These are phyloP conservation scores for Diaporthe citriasiana DNA, from an alignment of 2,329 filamentous ascomycete species.

Conservation along the genomic window DNA sequence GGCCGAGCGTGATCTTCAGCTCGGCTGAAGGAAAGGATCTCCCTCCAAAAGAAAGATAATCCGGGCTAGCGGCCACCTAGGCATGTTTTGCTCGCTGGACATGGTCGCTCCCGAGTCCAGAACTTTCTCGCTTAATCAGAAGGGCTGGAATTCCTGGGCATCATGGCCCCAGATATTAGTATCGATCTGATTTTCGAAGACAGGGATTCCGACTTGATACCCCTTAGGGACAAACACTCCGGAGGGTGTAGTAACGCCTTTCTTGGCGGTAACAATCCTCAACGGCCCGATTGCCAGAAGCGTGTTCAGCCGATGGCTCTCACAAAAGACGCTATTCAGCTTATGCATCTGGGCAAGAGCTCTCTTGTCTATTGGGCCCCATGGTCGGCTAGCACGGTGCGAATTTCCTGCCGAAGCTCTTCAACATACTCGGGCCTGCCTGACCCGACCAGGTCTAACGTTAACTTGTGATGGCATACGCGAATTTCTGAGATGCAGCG, in stretches of 20 bases:
- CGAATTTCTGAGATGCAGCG: constrained; percentile 55
- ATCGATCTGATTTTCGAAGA: constrained; percentile 52
- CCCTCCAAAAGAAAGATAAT: constrained; percentile 53
- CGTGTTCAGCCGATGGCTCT: constrained; percentile 56
- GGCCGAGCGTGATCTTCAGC: constrained; percentile 50
- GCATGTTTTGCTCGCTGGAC: constrained; percentile 30
- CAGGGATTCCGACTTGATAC: constrained; percentile 54
- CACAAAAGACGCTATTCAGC: constrained; percentile 57
- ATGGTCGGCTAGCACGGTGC: constrained; percentile 42
- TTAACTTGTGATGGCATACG: constrained; percentile 53
- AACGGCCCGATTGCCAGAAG: constrained; percentile 54
- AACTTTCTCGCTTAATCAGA: constrained; percentile 50
- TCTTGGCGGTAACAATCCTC: constrained; percentile 52
- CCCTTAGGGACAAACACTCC: constrained; percentile 52
- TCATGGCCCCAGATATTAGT: constrained; percentile 49
- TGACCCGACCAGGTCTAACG: constrained; percentile 57
- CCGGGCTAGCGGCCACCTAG: constrained; percentile 32
- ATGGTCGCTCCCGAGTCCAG: background rate
- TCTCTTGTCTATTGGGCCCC: constrained; percentile 51
- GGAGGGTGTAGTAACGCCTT: constrained; percentile 47
- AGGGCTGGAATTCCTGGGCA: constrained; percentile 52
- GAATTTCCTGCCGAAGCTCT: constrained; percentile 53
- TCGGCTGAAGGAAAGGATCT: constrained; percentile 55
- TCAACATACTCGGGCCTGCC: constrained; percentile 43
- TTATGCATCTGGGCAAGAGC: constrained; percentile 53